Evolutionary conservation across 352 stramenopile species (phyloP).

Genomic region (Pythium dissimile): DNA sequence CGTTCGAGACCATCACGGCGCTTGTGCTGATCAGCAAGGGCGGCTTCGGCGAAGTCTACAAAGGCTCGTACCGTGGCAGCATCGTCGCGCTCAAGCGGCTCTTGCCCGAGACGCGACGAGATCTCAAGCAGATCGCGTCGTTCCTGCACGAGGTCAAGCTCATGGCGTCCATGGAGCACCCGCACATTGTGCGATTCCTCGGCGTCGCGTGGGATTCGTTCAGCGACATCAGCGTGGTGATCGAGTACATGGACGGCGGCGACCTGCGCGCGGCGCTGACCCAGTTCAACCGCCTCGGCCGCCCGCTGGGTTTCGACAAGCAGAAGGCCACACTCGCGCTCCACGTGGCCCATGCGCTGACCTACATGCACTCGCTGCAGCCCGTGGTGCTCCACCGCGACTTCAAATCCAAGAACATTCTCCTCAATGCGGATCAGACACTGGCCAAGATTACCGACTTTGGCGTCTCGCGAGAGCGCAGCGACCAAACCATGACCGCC

Average conservation of each 20-base stretch:
- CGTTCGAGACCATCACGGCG: slow-evolving; percentile 13
- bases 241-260: slow-evolving; percentile 28
- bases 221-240: slow-evolving; percentile 20
- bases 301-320: slow-evolving; percentile 28
- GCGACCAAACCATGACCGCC: slow-evolving; percentile 40
- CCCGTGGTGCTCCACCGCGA: slow-evolving; percentile 43
- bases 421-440: slow-evolving; percentile 23
- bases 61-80: not conserved
- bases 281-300: not conserved
- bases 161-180: slow-evolving; percentile 2
- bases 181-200: slow-evolving; percentile 8
- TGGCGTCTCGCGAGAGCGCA: slow-evolving; percentile 36
- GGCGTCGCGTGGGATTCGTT: slow-evolving; percentile 15
- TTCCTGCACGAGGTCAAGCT: slow-evolving; percentile 8
- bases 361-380: slow-evolving; percentile 51
- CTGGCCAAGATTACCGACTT: slow-evolving; percentile 60
- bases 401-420: slow-evolving; percentile 61
- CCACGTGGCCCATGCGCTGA: slow-evolving; percentile 38
- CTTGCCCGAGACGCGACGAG: not conserved
- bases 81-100: slow-evolving; percentile 9
- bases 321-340: slow-evolving; percentile 42
- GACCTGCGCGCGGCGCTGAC: slow-evolving; percentile 19
- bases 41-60: slow-evolving; percentile 10
- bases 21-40: slow-evolving; percentile 1
- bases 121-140: slow-evolving; percentile 7